These are phyloP conservation scores for Reticulascus tulasneorum DNA, from an alignment of 2,329 filamentous ascomycete species.

Conservation along the genomic window DNA sequence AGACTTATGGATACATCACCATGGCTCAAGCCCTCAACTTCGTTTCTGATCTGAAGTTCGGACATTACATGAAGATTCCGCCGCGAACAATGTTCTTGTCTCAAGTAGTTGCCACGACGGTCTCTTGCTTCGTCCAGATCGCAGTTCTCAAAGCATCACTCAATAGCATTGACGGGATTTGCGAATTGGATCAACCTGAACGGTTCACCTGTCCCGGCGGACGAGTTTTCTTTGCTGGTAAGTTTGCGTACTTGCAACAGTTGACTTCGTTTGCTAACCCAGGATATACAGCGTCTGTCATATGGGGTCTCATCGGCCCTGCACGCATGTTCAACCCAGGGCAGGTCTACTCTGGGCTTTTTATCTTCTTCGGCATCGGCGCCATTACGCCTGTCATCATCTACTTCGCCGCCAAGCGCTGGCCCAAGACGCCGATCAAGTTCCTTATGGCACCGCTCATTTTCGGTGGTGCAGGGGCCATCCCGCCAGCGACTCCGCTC, in stretches of 20 bases:
- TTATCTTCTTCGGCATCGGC: slow-evolving; percentile 56
- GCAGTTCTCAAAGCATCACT: slow-evolving; percentile 60
- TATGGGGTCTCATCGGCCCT: slow-evolving; percentile 65
- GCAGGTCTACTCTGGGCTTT: slow-evolving; percentile 57
- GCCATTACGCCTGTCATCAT: slow-evolving; percentile 49
- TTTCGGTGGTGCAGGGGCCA: slow-evolving; percentile 54
- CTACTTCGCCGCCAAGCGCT: slow-evolving; percentile 45
- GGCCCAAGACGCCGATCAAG: slow-evolving; percentile 45
- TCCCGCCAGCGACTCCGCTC: slow-evolving; percentile 66
- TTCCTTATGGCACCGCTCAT: slow-evolving; percentile 60
- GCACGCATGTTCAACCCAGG: slow-evolving; percentile 60
- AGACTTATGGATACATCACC: slow-evolving; percentile 60
- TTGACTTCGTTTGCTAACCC: not conserved
- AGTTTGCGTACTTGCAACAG: slow-evolving; percentile 6
- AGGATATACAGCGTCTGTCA: slow-evolving; percentile 50
- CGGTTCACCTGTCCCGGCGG: slow-evolving; percentile 62
- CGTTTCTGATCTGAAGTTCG: slow-evolving; percentile 63
- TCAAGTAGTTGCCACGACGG: slow-evolving; percentile 62
- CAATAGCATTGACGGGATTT: slow-evolving; percentile 59
- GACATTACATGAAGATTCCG: slow-evolving; percentile 70
- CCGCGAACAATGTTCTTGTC: slow-evolving; percentile 63
- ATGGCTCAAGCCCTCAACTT: slow-evolving; percentile 64
- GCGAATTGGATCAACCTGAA: slow-evolving; percentile 51
- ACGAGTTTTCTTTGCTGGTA: slow-evolving; percentile 60
- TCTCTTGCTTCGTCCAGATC: slow-evolving; percentile 65